Base-by-base conservation (phyloP, 805 yeast species). In the Candida koratica region DNA sequence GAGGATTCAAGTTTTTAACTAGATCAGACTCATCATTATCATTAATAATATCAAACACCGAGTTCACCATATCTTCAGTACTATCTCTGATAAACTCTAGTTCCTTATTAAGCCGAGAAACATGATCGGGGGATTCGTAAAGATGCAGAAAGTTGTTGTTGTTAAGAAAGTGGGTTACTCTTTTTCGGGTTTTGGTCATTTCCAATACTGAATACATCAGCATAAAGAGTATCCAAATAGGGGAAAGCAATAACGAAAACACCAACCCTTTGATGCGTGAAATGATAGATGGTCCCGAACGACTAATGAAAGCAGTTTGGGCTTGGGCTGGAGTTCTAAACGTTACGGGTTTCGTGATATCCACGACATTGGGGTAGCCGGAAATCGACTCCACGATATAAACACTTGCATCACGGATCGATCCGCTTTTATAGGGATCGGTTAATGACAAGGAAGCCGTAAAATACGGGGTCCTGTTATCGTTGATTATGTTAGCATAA, bases 401-500 rank as follows among this genome's bases (percentile, higher is more conserved):
- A 3, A 55, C 57, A 15, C 53, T 48, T 6, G 69, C 61, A 28
- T 59, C 55, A 27, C 45, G 43, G 37, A 66, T 66, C 31, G 67
- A 58, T 53, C 67, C 65, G 2, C 81, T 76, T 13, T 61, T 54
- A 51, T 79, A 81, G 0, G 87, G 87, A 47, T 82, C 86, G 24
- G 65, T 58, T 17, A 58, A 48, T 0, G 83, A 74, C 23, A 83
- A 83, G 4, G 84, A 84, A 0, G 94, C 69, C 2, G 94, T 84
- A 75, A 84, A 85, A 81, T 85, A 87, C 11, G 84, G 73, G 4
- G 94, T 79, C 46, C 95, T 73, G 45, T 79, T 79, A 59, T 86
- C 96, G 44, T 86, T 84, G 39, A 80, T 73, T 26, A 84, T 71
- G 58, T 87, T 87, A 5, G 93, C 84, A 51, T 86, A 84, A 29